phyloP scores from a whole-genome alignment of 1,284 basidiomycete genomes.

The Serendipita sp. region DNA sequence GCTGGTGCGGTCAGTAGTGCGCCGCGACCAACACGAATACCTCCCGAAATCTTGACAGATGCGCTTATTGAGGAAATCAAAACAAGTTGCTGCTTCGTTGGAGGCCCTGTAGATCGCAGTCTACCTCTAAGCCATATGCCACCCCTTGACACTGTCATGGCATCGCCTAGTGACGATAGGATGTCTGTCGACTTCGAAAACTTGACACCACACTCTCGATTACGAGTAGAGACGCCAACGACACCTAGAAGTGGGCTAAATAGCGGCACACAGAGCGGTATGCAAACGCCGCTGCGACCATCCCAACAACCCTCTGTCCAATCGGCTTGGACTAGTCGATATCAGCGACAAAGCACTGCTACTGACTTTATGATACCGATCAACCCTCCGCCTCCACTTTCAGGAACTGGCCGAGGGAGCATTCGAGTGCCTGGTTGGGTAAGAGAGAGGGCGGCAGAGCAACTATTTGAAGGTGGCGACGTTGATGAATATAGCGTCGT shows the following conservation, averaged over 20 bases:
- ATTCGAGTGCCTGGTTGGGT: conserved; percentile 90
- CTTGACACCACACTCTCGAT: neutral
- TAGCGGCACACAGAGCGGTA: conserved; percentile 16
- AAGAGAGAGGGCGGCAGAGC: conserved; percentile 77
- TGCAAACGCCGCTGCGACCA: conserved; percentile 25
- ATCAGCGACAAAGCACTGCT: conserved; percentile 57
- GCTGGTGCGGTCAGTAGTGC: conserved; percentile 45
- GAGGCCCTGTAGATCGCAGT: conserved; percentile 31
- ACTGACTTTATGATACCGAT: conserved; percentile 55
- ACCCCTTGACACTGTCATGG: neutral
- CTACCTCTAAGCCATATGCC: conserved; percentile 9
- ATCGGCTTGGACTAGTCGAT: conserved; percentile 43
- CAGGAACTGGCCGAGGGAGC: conserved; percentile 59
- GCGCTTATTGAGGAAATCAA: conserved; percentile 71
- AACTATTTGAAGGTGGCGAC: conserved; percentile 82
- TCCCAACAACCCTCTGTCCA: conserved; percentile 38
- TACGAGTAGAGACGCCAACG: neutral
- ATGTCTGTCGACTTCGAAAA: neutral
- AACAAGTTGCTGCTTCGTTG: conserved; percentile 67
- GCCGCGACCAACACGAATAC: conserved; percentile 48
- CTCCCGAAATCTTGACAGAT: conserved; percentile 60
- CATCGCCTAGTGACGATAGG: neutral
- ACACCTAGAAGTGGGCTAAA: neutral
- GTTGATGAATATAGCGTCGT: conserved; percentile 71
- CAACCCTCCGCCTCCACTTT: conserved; percentile 41